These are phyloP conservation scores for Centrapalus pauciflorus DNA, from an alignment of 129 eudicot genomes.

Conservation along the genomic window DNA sequence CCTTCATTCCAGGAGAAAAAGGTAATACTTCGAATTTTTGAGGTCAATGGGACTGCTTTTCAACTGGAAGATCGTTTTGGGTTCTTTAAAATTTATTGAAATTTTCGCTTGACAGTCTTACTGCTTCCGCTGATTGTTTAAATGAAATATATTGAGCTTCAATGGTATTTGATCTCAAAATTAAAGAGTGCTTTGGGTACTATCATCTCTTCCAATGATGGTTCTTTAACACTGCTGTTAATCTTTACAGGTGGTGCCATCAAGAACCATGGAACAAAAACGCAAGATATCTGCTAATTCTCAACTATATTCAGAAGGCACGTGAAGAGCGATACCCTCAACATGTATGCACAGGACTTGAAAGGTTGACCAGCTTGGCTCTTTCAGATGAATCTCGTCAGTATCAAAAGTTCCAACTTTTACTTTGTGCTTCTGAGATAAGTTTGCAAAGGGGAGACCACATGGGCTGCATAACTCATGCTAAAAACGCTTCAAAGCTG, in stretches of 20 bases:
- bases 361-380: conserved; percentile 49
- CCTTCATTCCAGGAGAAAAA: neutral
- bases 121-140: neutral
- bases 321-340: conserved; percentile 68
- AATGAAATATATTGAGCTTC: neutral
- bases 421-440: conserved; percentile 76
- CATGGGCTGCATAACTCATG: conserved; percentile 45
- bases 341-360: conserved; percentile 47
- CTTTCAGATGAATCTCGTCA: conserved; percentile 41
- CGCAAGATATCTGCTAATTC: conserved; percentile 62
- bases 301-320: conserved; percentile 75
- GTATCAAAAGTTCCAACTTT: conserved; percentile 68
- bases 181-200: neutral
- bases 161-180: conserved; percentile 6
- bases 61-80: neutral
- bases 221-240: neutral
- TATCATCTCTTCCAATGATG: neutral
- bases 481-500: conserved; percentile 49
- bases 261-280: conserved; percentile 87
- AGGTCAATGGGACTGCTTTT: conserved; percentile 2
- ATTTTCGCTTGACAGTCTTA: neutral
- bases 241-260: conserved; percentile 57
- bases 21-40: neutral
- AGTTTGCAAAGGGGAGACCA: conserved; percentile 55
- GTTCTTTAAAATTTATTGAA: neutral